Base-by-base conservation (phyloP, 768 basidiomycete species). In the Pleurotus tuoliensis region DNA sequence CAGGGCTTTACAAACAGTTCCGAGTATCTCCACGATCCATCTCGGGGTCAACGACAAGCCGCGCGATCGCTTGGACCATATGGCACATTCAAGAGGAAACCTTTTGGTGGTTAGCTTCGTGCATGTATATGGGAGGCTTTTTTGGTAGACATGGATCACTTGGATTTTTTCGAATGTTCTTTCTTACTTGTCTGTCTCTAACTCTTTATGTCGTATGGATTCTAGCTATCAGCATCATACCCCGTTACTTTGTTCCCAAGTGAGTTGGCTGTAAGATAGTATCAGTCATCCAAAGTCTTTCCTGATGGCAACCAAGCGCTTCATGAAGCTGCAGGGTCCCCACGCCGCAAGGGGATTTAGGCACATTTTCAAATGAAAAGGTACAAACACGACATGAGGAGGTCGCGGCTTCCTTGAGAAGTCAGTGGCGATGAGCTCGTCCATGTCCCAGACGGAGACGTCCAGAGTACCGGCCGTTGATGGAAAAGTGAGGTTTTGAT, bases 41-140 rank as follows among this genome's bases (percentile, higher is more conserved):
- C 51, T n/a, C 34, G 37, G 8, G 11, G 24, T 34, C 51, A 53
- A 41, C 51, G 39, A n/a, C 51, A 53, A 22, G n/a, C 41, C 12
- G 20, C 41, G 41, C 41, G 20, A 22, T 44, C 41, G 41, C 41
- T 74, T 1, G 78, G 78, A 3, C 74, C 74, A 44, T 82, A 71
- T 60, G 80, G 73, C 39, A 72, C 75, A 37, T 75, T 73, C 55
- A 78, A 79, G 58, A 69, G 73, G 44, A 66, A 65, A 47, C 61
- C 62, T 37, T 59, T 60, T 40, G 65, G 63, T 56, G 67, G 62
- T 62, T 51, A 38, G 57, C 18, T 8, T 18, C 13, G 22, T 47
- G 1, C 4, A 44, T 44, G n/a, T 22, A 11, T n/a, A 16, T 44
- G 20, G 7, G n/a, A n/a, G 9, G 27, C 13, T 39, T 18, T 41